Evolutionary conservation across 2,329 filamentous ascomycete species (phyloP).

Genomic region (Exophiala aquamarina): DNA sequence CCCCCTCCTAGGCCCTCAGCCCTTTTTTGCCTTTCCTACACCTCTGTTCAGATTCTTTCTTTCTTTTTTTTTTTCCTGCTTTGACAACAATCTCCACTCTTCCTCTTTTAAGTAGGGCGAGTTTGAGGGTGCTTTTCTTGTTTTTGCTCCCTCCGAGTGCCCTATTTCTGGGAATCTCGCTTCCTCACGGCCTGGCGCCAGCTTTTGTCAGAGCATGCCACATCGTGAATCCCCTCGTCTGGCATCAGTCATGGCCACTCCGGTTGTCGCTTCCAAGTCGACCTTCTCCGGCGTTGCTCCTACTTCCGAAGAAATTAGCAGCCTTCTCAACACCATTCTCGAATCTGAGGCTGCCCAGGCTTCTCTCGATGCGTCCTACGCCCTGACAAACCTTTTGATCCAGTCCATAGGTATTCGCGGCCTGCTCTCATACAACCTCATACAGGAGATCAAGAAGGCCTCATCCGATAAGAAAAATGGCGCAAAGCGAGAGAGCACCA

Average conservation of each 20-base stretch:
- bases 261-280: constrained; percentile 50
- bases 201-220: constrained; percentile 17
- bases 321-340: constrained; percentile 67
- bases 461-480: constrained; percentile 93
- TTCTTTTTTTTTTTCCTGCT: background rate
- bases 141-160: background rate
- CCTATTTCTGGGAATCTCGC: background rate
- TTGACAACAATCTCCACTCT: background rate
- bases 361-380: constrained; percentile 68
- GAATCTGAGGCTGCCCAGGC: constrained; percentile 66
- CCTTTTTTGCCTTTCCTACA: background rate
- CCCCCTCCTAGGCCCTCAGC: background rate
- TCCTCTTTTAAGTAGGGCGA: background rate
- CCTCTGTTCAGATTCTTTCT: background rate
- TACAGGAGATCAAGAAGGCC: constrained; percentile 70
- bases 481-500: constrained; percentile 79
- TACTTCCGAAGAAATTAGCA: constrained; percentile 64
- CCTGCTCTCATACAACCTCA: constrained; percentile 60
- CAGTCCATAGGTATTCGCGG: constrained; percentile 66
- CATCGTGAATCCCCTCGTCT: constrained; percentile 22
- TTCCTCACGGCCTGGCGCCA: background rate
- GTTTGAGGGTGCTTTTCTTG: constrained; percentile 1
- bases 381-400: constrained; percentile 62
- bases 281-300: constrained; percentile 50
- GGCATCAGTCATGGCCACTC: constrained; percentile 31